phyloP scores from a whole-genome alignment of 345 rosid species.

The Hypericum androsaemum region DNA sequence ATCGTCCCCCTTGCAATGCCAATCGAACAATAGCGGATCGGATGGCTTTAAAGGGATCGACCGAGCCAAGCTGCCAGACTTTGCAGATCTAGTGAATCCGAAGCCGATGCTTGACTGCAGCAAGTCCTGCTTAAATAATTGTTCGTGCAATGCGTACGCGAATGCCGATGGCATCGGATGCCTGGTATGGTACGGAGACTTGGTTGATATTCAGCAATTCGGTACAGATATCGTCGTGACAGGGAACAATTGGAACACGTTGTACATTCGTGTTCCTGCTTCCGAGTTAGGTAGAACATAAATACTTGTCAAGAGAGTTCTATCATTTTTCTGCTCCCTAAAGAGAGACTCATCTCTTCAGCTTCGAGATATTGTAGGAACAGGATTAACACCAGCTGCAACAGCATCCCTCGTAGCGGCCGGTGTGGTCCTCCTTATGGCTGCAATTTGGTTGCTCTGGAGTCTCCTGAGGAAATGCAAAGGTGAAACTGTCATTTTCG shows the following conservation, averaged over 20 bases:
- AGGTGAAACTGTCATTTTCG: slow-evolving; percentile 28
- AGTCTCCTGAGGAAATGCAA: slow-evolving; percentile 27
- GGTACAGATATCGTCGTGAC: slow-evolving; percentile 9
- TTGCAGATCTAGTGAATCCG: background rate
- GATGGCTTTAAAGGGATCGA: slow-evolving; percentile 22
- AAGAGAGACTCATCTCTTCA: slow-evolving; percentile 4
- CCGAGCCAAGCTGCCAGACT: slow-evolving; percentile 34
- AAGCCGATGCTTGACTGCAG: background rate
- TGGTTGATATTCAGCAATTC: slow-evolving; percentile 45
- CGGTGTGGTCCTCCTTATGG: slow-evolving; percentile 28
- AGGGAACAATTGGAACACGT: slow-evolving; percentile 9
- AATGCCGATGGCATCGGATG: slow-evolving; percentile 35
- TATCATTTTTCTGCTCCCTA: background rate
- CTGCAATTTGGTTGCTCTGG: slow-evolving; percentile 33
- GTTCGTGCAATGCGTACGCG: slow-evolving; percentile 60
- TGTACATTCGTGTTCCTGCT: slow-evolving; percentile 41
- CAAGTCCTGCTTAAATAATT: slow-evolving; percentile 26
- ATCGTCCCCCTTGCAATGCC: slow-evolving; percentile 23
- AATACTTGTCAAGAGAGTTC: background rate
- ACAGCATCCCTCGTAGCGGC: slow-evolving; percentile 30
- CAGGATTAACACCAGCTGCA: slow-evolving; percentile 24
- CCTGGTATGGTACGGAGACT: slow-evolving; percentile 43
- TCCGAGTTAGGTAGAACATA: slow-evolving; percentile 44
- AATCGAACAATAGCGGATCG: slow-evolving; percentile 11
- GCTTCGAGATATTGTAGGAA: slow-evolving; percentile 22